phyloP scores from a whole-genome alignment of 176 grass and related monocot species.

The Aegilops longissima region DNA sequence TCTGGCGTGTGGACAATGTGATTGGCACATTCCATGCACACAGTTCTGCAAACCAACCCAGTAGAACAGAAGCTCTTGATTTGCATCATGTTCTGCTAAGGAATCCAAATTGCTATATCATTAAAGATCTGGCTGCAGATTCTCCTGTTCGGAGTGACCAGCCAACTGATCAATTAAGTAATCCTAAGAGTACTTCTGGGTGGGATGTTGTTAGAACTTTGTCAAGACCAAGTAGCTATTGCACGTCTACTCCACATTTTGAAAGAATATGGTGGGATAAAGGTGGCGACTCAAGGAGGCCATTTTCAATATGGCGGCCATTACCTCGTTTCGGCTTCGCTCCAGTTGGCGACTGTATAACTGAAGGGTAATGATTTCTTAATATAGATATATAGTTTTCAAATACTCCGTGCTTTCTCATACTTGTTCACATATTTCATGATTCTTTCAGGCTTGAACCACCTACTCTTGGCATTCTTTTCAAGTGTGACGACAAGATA shows the following conservation, averaged over 20 bases:
- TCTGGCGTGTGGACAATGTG: conserved; percentile 94
- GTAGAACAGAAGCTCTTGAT: conserved; percentile 53
- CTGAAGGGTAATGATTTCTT: conserved; percentile 71
- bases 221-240: conserved; percentile 76
- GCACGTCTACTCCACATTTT: conserved; percentile 87
- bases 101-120: conserved; percentile 62
- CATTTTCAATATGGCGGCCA: conserved; percentile 95
- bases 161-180: conserved; percentile 41
- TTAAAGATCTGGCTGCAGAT: conserved; percentile 50
- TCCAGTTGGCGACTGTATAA: conserved; percentile 88
- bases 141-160: conserved; percentile 41
- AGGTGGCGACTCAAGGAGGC: conserved; percentile 68
- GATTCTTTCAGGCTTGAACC: conserved; percentile 77
- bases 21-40: conserved; percentile 71
- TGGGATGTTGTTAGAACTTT: conserved; percentile 82
- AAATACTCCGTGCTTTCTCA: conserved; percentile 14
- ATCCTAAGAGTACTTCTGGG: conserved; percentile 47
- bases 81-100: conserved; percentile 88
- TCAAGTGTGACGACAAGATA: conserved; percentile 72
- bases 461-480: conserved; percentile 77
- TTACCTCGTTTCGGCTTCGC: conserved; percentile 69
- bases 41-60: conserved; percentile 69
- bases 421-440: conserved; percentile 28
- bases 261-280: conserved; percentile 99
- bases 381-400: not conserved